Evolutionary conservation across 176 grass and related monocot genomes (phyloP), one percentile per base, ranked within the genome.

Genomic region (Avena insularis): DNA sequence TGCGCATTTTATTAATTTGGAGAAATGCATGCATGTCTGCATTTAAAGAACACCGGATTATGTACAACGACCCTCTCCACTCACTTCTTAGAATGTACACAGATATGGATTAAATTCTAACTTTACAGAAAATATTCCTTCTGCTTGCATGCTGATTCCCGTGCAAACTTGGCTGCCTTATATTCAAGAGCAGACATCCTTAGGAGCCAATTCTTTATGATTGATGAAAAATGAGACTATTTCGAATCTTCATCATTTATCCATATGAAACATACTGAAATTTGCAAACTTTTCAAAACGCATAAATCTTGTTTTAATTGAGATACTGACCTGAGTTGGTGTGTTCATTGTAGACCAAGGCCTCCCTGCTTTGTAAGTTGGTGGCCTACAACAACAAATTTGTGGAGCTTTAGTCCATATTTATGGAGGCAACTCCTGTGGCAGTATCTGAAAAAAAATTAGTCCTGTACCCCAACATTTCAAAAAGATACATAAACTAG

Each of bases 31-130:
- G 59, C 59, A 64, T 64, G 23, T 64, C 23, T 64, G 21, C 23
- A 12, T 64, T 64, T 64, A 0, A 12, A 63, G 60, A 21, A 63
- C 21, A 5, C 8, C n/a, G 10, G 21, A 63, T 63, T 29, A 29
- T 29, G 61, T 64, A 13, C 25, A 91, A 54, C 9, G 72, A 83
- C 62, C 82, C 88, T 88, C 33, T 85, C 83, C 81, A 51, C 17
- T 35, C 31, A 16, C 17, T 8, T 57, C 53, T 17, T 55, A 55
- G 53, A 55, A 16, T 6, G 53, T 16, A 4, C 53, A 17, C 53
- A 55, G 5, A 17, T 17, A 17, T 55, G 4, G 53, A 17, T 17
- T 17, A 15, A 55, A 55, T 17, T 55, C 4, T 55, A 55, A 17
- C 15, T 55, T 55, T 5, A 17, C 15, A 55, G 5, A 17, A 55